Evolutionary conservation across 164 flowering plant genomes (phyloP).

Genomic region (Malania oleifera): DNA sequence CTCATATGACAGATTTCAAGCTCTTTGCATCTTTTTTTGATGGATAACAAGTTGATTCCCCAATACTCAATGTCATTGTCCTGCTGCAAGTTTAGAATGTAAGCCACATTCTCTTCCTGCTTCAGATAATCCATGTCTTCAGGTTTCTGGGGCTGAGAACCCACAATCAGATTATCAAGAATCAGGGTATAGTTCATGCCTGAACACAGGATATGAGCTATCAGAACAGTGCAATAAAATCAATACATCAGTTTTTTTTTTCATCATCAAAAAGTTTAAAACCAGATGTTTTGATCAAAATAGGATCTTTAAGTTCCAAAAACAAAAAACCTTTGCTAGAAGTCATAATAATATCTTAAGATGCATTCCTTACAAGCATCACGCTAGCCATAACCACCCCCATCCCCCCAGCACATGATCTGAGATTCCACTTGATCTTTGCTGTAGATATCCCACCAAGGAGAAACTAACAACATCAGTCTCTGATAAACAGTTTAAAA

Average conservation of each 20-base stretch:
- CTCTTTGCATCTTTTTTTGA: constrained; percentile 51
- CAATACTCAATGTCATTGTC: constrained; percentile 82
- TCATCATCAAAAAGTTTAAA: too few relatives aligned
- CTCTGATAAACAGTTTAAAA: too few relatives aligned
- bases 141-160: constrained; percentile 94
- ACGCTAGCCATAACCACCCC: too few relatives aligned
- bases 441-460: too few relatives aligned
- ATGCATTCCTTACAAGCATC: too few relatives aligned
- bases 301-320: too few relatives aligned
- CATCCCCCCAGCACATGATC: too few relatives aligned
- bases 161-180: constrained; percentile 71
- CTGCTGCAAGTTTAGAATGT: constrained; percentile 88
- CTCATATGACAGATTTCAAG: constrained; percentile 82
- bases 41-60: constrained; percentile 70
- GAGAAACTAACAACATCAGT: too few relatives aligned
- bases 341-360: too few relatives aligned
- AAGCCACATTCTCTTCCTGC: constrained; percentile 68
- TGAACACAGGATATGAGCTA: constrained; percentile 22
- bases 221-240: background rate
- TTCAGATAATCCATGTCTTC: constrained; percentile 85
- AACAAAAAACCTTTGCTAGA: too few relatives aligned
- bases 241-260: background rate
- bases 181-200: constrained; percentile 89
- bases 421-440: too few relatives aligned
- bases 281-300: too few relatives aligned